Conservation (phyloP, 2,329 filamentous ascomycete genomes). For the Cladosporium sp. region DNA sequence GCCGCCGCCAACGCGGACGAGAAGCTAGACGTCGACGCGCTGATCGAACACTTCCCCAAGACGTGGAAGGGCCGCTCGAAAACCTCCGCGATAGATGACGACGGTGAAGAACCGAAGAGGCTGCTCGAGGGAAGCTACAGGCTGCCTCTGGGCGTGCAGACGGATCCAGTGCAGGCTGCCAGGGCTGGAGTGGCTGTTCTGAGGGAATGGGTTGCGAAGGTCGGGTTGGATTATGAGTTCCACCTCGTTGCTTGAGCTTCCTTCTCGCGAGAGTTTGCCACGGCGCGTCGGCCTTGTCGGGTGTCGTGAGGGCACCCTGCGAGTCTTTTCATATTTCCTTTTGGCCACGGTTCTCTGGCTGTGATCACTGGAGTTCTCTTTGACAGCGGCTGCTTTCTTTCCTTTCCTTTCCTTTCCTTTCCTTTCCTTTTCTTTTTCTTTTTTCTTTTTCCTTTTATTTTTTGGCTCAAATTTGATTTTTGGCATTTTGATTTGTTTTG, state of each 20-base stretch:
- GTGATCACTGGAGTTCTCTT: neutral
- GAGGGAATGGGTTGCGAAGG: constrained; percentile 36
- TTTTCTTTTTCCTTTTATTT: neutral
- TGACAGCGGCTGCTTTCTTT: too few relatives aligned
- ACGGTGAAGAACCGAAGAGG: constrained; percentile 21
- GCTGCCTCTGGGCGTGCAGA: constrained; percentile 38
- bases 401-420: neutral
- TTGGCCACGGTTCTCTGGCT: too few relatives aligned
- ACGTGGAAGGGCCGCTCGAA: constrained; percentile 30
- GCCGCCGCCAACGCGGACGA: constrained; percentile 10
- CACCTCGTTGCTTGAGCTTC: constrained; percentile 3
- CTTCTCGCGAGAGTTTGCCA: too few relatives aligned
- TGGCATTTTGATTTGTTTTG: neutral
- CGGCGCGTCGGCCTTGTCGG: too few relatives aligned
- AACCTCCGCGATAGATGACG: constrained; percentile 18
- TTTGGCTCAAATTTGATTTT: too few relatives aligned
- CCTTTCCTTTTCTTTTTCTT: neutral
- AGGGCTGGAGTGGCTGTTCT: constrained; percentile 41
- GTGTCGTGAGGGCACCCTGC: too few relatives aligned
- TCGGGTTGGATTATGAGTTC: constrained; percentile 5
- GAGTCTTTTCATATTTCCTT: too few relatives aligned
- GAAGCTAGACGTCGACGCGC: constrained; percentile 24
- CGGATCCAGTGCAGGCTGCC: constrained; percentile 41
- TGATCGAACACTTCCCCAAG: constrained; percentile 32
- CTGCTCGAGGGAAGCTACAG: constrained; percentile 35